These are phyloP conservation scores for Ustilago cynodontis DNA, from an alignment of 1,284 basidiomycete genomes.

Conservation along the genomic window DNA sequence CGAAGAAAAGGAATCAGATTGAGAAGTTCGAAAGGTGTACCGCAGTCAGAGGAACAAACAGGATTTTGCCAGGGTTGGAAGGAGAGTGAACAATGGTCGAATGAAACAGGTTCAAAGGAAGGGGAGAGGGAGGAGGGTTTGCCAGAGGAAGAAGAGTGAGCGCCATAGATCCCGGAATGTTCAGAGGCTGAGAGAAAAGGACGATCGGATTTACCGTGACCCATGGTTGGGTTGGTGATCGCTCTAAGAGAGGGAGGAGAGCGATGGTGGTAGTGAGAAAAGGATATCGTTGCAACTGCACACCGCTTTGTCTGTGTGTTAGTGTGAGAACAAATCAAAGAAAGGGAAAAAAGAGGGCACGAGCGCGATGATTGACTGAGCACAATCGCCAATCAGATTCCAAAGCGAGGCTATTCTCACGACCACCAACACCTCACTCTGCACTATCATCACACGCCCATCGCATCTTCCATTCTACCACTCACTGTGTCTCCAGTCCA, in stretches of 20 bases:
- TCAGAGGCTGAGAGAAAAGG: slow-evolving; percentile 62
- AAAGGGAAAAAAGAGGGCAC: too few relatives aligned
- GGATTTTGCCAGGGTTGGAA: slow-evolving; percentile 91
- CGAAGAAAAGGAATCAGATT: slow-evolving; percentile 92
- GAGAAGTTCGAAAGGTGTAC: slow-evolving; percentile 65
- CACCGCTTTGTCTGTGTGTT: too few relatives aligned
- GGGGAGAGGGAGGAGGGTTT: slow-evolving; percentile 7
- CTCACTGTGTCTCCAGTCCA: neutral
- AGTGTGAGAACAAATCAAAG: too few relatives aligned
- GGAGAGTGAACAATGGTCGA: slow-evolving; percentile 91
- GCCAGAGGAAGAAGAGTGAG: slow-evolving; percentile 56
- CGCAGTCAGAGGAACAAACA: slow-evolving; percentile 82
- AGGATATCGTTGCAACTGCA: too few relatives aligned
- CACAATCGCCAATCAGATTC: neutral
- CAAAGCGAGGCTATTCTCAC: too few relatives aligned
- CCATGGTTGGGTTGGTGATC: slow-evolving; percentile 41
- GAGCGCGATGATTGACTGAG: too few relatives aligned
- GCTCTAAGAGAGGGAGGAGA: neutral
- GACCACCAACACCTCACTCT: too few relatives aligned
- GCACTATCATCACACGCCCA: neutral
- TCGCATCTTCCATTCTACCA: neutral
- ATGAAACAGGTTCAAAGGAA: slow-evolving; percentile 76
- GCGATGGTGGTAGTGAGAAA: neutral
- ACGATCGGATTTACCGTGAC: slow-evolving; percentile 64
- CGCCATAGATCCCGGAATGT: slow-evolving; percentile 62